These are phyloP conservation scores for Candida stauntonica DNA, from an alignment of 805 yeast genomes.

Conservation along the genomic window DNA sequence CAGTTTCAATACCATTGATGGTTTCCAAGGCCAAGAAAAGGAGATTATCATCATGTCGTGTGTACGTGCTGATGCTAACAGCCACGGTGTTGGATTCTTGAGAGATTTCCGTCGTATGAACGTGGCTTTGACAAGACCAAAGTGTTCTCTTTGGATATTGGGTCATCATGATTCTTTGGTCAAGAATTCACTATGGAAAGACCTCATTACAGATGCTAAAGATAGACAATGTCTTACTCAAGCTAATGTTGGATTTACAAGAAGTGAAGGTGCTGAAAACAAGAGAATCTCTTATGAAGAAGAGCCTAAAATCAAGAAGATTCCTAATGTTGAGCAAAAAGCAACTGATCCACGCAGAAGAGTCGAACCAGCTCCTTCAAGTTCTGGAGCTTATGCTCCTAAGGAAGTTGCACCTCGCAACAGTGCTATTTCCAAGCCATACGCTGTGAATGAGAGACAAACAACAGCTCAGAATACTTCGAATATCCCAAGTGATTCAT, in stretches of 20 bases:
- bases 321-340: no score
- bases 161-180: slow-evolving; percentile 70
- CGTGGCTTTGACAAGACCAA: slow-evolving; percentile 93
- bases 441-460: background rate
- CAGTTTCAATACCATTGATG: slow-evolving; percentile 94
- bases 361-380: background rate
- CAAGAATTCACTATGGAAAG: slow-evolving; percentile 68
- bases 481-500: background rate
- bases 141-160: slow-evolving; percentile 85
- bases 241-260: slow-evolving; percentile 20
- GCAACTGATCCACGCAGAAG: background rate
- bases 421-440: no score
- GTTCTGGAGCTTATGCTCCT: background rate
- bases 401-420: no score
- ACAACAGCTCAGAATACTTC: background rate
- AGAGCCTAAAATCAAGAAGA: no score
- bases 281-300: no score
- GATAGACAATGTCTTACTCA: slow-evolving; percentile 32
- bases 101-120: slow-evolving; percentile 94
- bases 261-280: background rate
- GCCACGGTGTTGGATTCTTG: slow-evolving; percentile 73
- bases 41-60: slow-evolving; percentile 92
- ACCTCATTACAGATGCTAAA: slow-evolving; percentile 62
- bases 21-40: slow-evolving; percentile 97
- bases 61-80: slow-evolving; percentile 76